Percentiles rank a stretch among this genome's conserved stretches.
phyloP scores from a whole-genome alignment of 768 basidiomycete genomes.

The Polyporus arcularius region DNA sequence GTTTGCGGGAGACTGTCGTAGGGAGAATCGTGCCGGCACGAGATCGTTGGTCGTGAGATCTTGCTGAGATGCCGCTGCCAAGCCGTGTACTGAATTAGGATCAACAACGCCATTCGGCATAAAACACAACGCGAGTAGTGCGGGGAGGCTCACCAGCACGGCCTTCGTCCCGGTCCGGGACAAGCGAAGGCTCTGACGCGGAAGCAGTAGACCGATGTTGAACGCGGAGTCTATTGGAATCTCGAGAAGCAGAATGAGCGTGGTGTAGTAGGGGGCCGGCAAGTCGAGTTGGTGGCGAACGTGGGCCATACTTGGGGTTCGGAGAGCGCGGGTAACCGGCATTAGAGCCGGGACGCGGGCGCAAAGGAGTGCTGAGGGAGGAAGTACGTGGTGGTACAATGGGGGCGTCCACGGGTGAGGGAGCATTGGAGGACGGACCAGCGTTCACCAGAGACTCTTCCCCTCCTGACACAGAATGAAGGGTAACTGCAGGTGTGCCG shows the following conservation, averaged over 20 bases:
- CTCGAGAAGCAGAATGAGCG: slow-evolving; percentile 41
- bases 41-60: slow-evolving; percentile 59
- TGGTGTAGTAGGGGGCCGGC: slow-evolving; percentile 29
- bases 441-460: slow-evolving; percentile 20
- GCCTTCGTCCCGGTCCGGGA: slow-evolving; percentile 53
- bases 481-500: slow-evolving; percentile 24
- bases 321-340: slow-evolving; percentile 15
- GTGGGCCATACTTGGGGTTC: slow-evolving; percentile 26
- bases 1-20: slow-evolving; percentile 39
- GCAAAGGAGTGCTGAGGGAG: slow-evolving; percentile 39
- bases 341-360: slow-evolving; percentile 24
- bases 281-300: slow-evolving; percentile 21
- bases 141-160: slow-evolving; percentile 45
- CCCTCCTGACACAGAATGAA: slow-evolving; percentile 23
- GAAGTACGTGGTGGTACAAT: slow-evolving; percentile 53
- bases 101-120: slow-evolving; percentile 14
- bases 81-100: slow-evolving; percentile 24
- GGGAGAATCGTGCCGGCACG: slow-evolving; percentile 44
- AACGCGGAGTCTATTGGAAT: slow-evolving; percentile 51
- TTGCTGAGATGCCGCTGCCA: slow-evolving; percentile 47
- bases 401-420: slow-evolving; percentile 32
- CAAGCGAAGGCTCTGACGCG: slow-evolving; percentile 80
- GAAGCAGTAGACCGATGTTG: slow-evolving; percentile 74
- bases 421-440: slow-evolving; percentile 10
- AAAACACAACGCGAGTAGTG: slow-evolving; percentile 10